A percentile compares a stretch with the other conserved stretches of the same genome.
phyloP scores from a whole-genome alignment of 2,329 filamentous ascomycete genomes.

The Colletotrichum higginsianum region DNA sequence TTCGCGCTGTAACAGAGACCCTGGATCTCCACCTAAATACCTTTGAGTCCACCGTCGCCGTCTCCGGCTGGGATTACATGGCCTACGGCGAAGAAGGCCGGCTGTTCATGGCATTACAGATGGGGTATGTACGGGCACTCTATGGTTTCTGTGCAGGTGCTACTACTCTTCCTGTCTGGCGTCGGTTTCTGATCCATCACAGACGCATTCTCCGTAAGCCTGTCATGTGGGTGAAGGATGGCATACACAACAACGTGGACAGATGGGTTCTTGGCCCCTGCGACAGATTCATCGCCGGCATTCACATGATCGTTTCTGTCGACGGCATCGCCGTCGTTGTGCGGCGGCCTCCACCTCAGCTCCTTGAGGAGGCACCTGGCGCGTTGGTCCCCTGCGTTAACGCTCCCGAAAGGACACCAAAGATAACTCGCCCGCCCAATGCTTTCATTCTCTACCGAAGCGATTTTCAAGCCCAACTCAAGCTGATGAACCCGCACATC shows the following conservation, averaged over 20 bases:
- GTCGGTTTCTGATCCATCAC: constrained; percentile 3
- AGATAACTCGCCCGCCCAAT: constrained; percentile 49
- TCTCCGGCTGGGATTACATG: constrained; percentile 28
- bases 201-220: constrained; percentile 27
- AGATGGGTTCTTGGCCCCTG: constrained; percentile 39
- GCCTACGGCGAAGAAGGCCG: constrained; percentile 33
- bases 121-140: constrained; percentile 23
- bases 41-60: constrained; percentile 34
- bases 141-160: not conserved
- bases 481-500: constrained; percentile 45
- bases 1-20: constrained; percentile 27
- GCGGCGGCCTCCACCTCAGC: constrained; percentile 19
- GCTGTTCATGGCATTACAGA: constrained; percentile 35
- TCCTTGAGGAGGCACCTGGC: constrained; percentile 22
- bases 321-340: constrained; percentile 35
- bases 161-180: too few relatives aligned
- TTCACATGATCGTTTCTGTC: constrained; percentile 38
- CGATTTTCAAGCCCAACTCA: constrained; percentile 47
- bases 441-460: constrained; percentile 54
- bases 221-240: constrained; percentile 40
- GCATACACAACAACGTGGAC: constrained; percentile 24
- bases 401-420: constrained; percentile 26
- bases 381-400: not conserved
- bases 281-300: constrained; percentile 23
- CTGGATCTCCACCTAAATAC: constrained; percentile 35